Evolutionary conservation across 768 basidiomycete genomes (phyloP).

Genomic region (Serendipita indica): DNA sequence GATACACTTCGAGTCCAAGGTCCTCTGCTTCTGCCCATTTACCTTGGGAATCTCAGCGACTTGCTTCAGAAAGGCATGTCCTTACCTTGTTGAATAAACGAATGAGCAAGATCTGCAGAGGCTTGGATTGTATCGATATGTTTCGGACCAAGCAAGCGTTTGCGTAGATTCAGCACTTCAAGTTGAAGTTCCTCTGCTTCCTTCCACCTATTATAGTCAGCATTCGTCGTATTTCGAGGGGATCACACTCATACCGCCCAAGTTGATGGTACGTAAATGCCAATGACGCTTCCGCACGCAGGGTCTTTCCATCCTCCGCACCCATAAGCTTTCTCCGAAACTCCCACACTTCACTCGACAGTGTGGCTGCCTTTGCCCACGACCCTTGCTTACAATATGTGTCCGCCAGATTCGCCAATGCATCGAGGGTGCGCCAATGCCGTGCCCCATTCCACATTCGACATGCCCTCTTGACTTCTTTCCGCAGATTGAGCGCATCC

Average conservation of each 20-base stretch:
- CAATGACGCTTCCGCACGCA: neutral
- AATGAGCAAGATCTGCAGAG: too few species aligned
- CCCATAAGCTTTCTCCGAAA: neutral
- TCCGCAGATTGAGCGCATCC: neutral
- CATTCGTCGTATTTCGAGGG: too few species aligned
- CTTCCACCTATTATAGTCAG: neutral
- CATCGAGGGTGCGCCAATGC: neutral
- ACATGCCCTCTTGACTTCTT: neutral
- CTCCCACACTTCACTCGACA: neutral
- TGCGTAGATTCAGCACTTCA: too few species aligned
- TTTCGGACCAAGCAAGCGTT: too few species aligned
- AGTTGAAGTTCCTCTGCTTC: neutral
- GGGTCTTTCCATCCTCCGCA: neutral
- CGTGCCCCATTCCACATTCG: neutral
- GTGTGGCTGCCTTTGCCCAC: neutral
- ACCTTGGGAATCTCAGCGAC: too few species aligned
- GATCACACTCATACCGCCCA: too few species aligned
- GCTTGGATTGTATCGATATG: too few species aligned
- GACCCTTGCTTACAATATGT: neutral
- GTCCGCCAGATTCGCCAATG: neutral
- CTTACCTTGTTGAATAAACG: too few species aligned
- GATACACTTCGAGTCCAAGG: neutral
- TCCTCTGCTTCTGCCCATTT: too few species aligned
- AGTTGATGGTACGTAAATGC: neutral
- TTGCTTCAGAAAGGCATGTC: too few species aligned